phyloP scores from a whole-genome alignment of 2,329 filamentous ascomycete species.

The Thermothelomyces thermophilus region DNA sequence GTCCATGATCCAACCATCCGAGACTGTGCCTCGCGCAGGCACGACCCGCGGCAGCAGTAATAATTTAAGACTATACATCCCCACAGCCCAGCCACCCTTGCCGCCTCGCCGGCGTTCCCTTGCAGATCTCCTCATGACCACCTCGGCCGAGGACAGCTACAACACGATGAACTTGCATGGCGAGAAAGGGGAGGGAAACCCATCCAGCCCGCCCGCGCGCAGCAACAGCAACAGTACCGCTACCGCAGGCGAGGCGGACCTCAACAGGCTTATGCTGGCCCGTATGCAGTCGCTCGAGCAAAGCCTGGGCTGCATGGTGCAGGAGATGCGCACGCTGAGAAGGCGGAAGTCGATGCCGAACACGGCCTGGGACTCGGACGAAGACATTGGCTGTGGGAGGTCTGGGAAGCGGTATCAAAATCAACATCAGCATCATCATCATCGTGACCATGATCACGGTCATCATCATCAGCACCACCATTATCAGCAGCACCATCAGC shows the following conservation, averaged over 20 bases:
- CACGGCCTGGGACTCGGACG: conserved; percentile 45
- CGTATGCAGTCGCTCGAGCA: conserved; percentile 92
- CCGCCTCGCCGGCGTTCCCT: conserved; percentile 48
- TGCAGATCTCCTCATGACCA: conserved; percentile 46
- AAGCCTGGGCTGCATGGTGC: conserved; percentile 79
- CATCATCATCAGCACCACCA: conserved; percentile 3
- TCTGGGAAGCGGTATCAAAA: conserved; percentile 25
- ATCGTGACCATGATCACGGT: not conserved
- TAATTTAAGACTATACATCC: conserved; percentile 43
- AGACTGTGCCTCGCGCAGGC: conserved; percentile 40
- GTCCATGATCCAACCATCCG: conserved; percentile 46
- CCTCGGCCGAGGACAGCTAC: not conserved
- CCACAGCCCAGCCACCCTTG: conserved; percentile 26
- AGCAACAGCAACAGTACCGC: not conserved
- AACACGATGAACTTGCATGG: conserved; percentile 61
- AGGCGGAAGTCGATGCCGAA: conserved; percentile 38
- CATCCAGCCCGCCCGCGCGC: not conserved
- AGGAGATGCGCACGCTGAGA: conserved; percentile 61
- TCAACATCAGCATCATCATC: not conserved
- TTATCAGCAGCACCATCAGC: conserved; percentile 6
- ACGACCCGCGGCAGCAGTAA: conserved; percentile 34
- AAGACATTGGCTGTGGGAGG: conserved; percentile 24
- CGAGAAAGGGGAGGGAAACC: conserved; percentile 26
- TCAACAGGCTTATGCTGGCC: conserved; percentile 75
- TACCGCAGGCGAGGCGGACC: conserved; percentile 40